A percentile compares a stretch with the other conserved stretches of the same genome.
These are phyloP conservation scores for Xylaria sp. DNA, from an alignment of 2,329 filamentous ascomycete species.

Conservation along the genomic window DNA sequence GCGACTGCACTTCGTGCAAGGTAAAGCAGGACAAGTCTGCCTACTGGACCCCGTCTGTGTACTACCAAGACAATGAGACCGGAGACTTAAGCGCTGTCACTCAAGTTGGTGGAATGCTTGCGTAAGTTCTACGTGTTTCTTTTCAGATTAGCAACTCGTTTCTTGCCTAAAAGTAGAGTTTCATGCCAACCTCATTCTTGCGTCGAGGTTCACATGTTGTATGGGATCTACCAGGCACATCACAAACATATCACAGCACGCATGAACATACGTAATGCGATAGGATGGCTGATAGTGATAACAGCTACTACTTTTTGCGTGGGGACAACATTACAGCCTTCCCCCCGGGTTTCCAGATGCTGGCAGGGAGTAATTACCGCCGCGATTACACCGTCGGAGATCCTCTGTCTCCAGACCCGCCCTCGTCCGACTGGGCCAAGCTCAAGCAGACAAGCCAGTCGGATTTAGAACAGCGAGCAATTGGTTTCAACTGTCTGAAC, in stretches of 20 bases:
- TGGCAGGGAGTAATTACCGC: constrained; percentile 71
- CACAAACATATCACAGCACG: not conserved
- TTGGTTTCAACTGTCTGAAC: constrained; percentile 96
- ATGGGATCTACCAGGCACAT: too few species aligned
- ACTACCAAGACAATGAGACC: constrained; percentile 70
- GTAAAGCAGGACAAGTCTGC: constrained; percentile 83
- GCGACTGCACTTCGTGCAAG: constrained; percentile 78
- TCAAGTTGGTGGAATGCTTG: constrained; percentile 82
- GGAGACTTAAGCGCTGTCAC: constrained; percentile 69
- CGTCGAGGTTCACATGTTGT: too few species aligned
- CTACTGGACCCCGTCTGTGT: constrained; percentile 82
- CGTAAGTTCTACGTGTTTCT: constrained; percentile 58
- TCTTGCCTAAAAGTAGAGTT: too few species aligned
- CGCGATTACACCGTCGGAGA: constrained; percentile 72
- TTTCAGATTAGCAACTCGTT: too few species aligned
- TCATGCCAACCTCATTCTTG: too few species aligned
- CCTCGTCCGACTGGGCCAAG: constrained; percentile 70
- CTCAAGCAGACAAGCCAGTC: constrained; percentile 67
- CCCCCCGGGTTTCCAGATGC: constrained; percentile 77
- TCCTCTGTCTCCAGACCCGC: constrained; percentile 63
- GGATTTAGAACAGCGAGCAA: constrained; percentile 74
- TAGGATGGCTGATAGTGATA: constrained; percentile 20
- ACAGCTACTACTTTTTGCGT: constrained; percentile 81
- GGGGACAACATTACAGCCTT: constrained; percentile 70
- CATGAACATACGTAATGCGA: not conserved